Evolutionary conservation across 2,329 filamentous ascomycete genomes (phyloP).

Genomic region (Eutypella sp.): DNA sequence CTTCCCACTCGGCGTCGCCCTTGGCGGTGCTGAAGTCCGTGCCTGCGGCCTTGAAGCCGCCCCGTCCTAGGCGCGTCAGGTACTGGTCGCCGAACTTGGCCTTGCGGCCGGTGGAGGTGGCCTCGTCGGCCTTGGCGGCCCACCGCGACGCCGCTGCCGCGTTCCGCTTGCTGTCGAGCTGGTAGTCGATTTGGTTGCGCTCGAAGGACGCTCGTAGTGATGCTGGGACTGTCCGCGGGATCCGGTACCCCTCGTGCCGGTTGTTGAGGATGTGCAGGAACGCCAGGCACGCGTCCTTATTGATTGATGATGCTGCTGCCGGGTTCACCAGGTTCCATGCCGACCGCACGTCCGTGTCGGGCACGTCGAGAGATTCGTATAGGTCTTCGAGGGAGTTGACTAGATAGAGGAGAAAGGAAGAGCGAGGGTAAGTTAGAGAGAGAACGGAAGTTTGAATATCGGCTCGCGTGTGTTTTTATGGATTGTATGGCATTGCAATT

Average conservation of each 20-base stretch:
- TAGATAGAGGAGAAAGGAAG: conserved; percentile 24
- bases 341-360: conserved; percentile 75
- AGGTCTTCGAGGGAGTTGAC: conserved; percentile 77
- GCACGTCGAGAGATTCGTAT: conserved; percentile 74
- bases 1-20: conserved; percentile 88
- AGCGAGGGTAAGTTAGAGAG: neutral
- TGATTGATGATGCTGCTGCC: conserved; percentile 73
- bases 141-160: conserved; percentile 66
- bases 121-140: conserved; percentile 73
- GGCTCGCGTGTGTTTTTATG: too few relatives aligned
- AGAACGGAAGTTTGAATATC: too few relatives aligned
- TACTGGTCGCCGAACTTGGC: conserved; percentile 98
- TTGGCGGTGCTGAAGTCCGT: conserved; percentile 86
- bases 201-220: conserved; percentile 91
- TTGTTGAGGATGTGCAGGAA: conserved; percentile 97
- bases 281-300: conserved; percentile 89
- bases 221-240: conserved; percentile 85
- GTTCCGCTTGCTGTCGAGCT: conserved; percentile 69
- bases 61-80: conserved; percentile 81
- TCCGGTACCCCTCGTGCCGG: conserved; percentile 89
- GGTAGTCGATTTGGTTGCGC: conserved; percentile 94
- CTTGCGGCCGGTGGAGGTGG: conserved; percentile 81
- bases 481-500: too few relatives aligned
- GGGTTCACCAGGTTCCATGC: conserved; percentile 98
- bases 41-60: conserved; percentile 73